Conservation (phyloP, 2,329 filamentous ascomycete species). For the Trichoderma sp. region DNA sequence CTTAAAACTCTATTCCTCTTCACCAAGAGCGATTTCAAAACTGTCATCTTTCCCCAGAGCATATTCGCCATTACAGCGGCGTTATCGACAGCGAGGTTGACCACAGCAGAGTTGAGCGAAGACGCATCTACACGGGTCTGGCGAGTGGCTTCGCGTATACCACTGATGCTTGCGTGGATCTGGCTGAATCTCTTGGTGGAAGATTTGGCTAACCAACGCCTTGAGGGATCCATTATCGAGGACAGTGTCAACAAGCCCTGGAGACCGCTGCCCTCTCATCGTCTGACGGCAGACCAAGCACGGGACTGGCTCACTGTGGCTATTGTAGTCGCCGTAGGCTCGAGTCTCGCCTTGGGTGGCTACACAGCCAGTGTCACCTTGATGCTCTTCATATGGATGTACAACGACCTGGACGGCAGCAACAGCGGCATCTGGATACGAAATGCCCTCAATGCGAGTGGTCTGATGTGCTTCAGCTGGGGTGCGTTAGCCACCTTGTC, state of each 20-base stretch:
- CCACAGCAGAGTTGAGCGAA: neutral
- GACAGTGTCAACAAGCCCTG: conserved; percentile 39
- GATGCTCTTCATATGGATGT: conserved; percentile 35
- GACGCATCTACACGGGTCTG: neutral
- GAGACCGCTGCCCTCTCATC: conserved; percentile 33
- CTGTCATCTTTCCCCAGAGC: conserved; percentile 37
- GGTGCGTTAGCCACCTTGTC: conserved; percentile 31
- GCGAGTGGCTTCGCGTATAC: conserved; percentile 23
- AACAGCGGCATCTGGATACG: conserved; percentile 31
- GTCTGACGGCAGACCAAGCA: conserved; percentile 32
- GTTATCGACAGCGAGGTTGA: conserved; percentile 14
- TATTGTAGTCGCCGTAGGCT: conserved; percentile 29
- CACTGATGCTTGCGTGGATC: conserved; percentile 30
- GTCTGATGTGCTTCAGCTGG: conserved; percentile 35
- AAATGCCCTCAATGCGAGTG: conserved; percentile 34
- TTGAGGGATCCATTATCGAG: conserved; percentile 31
- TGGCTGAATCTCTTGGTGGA: conserved; percentile 36
- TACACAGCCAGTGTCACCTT: conserved; percentile 30
- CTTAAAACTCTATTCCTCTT: conserved; percentile 34
- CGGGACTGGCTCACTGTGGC: conserved; percentile 31
- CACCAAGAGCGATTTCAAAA: conserved; percentile 39
- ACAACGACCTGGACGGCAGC: conserved; percentile 37
- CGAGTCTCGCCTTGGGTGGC: conserved; percentile 26
- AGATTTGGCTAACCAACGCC: conserved; percentile 36
- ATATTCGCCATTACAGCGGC: conserved; percentile 31